Evolutionary conservation across 768 basidiomycete species (phyloP).

Genomic region (Rhodosporidiobolus sp.): DNA sequence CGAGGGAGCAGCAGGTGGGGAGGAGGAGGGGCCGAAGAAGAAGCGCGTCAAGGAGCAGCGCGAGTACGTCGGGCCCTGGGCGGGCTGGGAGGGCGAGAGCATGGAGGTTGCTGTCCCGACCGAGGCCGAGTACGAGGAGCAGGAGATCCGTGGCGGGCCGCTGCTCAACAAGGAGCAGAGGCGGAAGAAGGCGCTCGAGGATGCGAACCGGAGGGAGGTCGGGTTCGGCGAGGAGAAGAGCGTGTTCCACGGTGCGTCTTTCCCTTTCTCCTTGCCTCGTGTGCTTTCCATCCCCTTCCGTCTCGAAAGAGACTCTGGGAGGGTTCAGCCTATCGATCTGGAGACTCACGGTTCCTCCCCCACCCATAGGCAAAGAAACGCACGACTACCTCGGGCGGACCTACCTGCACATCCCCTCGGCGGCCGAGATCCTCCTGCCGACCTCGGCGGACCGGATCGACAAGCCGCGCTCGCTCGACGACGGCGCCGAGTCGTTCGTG

Average conservation of each 20-base stretch:
- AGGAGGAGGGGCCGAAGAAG: neutral
- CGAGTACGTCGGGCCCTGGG: conserved; percentile 92
- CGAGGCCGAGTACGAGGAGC: conserved; percentile 64
- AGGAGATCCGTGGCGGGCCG: conserved; percentile 55
- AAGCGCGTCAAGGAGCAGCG: conserved; percentile 30
- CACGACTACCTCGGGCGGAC: conserved; percentile 97
- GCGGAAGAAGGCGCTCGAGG: conserved; percentile 54
- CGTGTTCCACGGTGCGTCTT: conserved; percentile 72
- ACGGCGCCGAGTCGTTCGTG: conserved; percentile 80
- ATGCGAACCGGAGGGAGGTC: conserved; percentile 57
- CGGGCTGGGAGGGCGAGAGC: conserved; percentile 67
- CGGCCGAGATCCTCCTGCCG: conserved; percentile 12
- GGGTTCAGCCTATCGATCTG: too few relatives aligned
- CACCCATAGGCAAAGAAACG: conserved; percentile 69
- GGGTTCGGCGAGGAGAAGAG: conserved; percentile 83
- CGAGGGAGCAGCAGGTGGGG: neutral
- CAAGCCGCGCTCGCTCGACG: conserved; percentile 54
- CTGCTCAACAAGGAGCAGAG: conserved; percentile 63
- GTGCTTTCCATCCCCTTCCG: neutral
- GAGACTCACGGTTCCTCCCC: neutral
- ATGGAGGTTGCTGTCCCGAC: conserved; percentile 50
- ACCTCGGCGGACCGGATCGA: conserved; percentile 16
- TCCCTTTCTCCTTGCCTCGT: too few relatives aligned
- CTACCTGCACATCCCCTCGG: conserved; percentile 85
- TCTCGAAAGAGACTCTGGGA: too few relatives aligned